Evolutionary conservation across 2,329 filamentous ascomycete genomes (phyloP).

Genomic region (Ophiostoma tasmaniense): DNA sequence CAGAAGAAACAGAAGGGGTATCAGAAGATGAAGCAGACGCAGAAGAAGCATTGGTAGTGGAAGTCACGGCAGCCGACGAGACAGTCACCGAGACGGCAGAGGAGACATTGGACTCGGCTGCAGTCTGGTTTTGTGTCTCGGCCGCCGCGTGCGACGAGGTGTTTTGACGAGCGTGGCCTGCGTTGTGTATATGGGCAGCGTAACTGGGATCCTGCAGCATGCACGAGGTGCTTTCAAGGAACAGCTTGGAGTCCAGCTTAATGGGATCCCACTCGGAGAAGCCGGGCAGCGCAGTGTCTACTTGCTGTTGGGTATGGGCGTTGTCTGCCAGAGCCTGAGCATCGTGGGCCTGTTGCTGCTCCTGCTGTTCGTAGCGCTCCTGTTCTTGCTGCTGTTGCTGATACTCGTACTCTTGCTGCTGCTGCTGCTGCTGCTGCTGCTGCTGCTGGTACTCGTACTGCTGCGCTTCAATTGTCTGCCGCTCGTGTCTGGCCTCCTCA

Average conservation of each 20-base stretch:
- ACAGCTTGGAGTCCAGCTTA: not conserved
- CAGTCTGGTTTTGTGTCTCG: not conserved
- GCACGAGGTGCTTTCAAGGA: not conserved
- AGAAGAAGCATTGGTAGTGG: not conserved
- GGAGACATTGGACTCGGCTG: not conserved
- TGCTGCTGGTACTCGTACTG: conserved; percentile 25
- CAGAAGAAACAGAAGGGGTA: not conserved
- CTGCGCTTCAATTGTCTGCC: conserved; percentile 12
- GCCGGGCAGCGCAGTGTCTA: not conserved
- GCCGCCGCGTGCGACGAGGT: not conserved
- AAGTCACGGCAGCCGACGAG: not conserved
- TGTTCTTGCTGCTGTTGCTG: conserved; percentile 12
- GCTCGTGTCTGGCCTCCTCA: conserved; percentile 31
- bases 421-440: conserved; percentile 20
- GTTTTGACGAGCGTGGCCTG: not conserved
- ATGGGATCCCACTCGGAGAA: conserved; percentile 11
- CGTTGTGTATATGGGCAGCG: not conserved
- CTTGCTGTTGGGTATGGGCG: not conserved
- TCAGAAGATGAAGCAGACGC: not conserved
- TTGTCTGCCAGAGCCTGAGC: not conserved
- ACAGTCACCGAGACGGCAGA: not conserved
- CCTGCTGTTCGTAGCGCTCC: conserved; percentile 7
- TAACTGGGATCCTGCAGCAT: not conserved
- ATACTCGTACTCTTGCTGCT: conserved; percentile 3
- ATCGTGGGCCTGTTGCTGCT: conserved; percentile 25